Percentiles rank a stretch among this genome's conserved stretches.
phyloP scores from a whole-genome alignment of 202 grass and related monocot species.

The Carex arenaria region DNA sequence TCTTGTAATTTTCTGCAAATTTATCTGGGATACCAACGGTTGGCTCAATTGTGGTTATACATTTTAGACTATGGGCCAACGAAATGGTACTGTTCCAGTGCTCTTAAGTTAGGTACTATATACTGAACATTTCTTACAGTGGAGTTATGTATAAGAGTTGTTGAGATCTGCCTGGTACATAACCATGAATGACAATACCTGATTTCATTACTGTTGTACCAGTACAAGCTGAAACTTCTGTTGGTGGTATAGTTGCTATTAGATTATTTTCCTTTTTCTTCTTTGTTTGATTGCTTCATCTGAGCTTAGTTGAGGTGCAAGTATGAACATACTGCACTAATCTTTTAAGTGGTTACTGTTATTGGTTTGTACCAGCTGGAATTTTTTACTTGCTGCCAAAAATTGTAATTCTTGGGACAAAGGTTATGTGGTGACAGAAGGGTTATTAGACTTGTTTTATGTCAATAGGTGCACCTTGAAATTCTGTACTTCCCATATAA shows the following conservation, averaged over 20 bases:
- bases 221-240: neutral
- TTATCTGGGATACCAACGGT: neutral
- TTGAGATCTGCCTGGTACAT: neutral
- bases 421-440: neutral
- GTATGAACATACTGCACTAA: neutral
- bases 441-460: neutral
- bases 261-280: neutral
- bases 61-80: neutral
- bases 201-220: neutral
- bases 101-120: neutral
- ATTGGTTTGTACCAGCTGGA: neutral
- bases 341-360: neutral
- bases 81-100: neutral
- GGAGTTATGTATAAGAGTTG: neutral
- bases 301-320: neutral
- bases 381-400: neutral
- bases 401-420: neutral
- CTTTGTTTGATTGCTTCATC: neutral
- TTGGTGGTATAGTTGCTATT: neutral
- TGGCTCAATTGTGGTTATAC: neutral
- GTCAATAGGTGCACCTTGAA: slow-evolving; percentile 79
- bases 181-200: neutral
- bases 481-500: slow-evolving; percentile 81
- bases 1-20: neutral
- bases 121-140: neutral